Conservation (phyloP, 805 yeast genomes). For the Clavispora phyllophila region DNA sequence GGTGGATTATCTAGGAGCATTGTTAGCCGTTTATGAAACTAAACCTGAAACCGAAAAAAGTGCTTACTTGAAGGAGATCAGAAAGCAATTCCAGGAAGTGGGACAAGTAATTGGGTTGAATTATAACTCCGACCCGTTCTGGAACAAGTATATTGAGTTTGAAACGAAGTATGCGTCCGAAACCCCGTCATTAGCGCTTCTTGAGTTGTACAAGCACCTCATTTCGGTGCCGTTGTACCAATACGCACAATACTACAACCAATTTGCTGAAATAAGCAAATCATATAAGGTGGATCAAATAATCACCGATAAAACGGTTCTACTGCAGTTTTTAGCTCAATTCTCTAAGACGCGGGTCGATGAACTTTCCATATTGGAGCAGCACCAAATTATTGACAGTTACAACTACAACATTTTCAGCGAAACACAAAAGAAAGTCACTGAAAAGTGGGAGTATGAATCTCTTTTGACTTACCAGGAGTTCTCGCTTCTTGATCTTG, state of each 20-base stretch:
- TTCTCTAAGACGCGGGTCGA: constrained; percentile 18
- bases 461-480: constrained; percentile 51
- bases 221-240: constrained; percentile 73
- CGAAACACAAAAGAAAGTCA: constrained; percentile 48
- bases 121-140: constrained; percentile 71
- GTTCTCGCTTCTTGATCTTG: constrained; percentile 41
- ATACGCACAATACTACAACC: constrained; percentile 69
- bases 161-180: constrained; percentile 11
- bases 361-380: constrained; percentile 32
- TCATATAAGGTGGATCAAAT: constrained; percentile 26
- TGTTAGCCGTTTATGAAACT: constrained; percentile 15
- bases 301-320: constrained; percentile 15
- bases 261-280: constrained; percentile 36
- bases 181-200: constrained; percentile 29
- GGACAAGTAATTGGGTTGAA: constrained; percentile 55
- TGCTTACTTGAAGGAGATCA: constrained; percentile 12
- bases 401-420: constrained; percentile 40
- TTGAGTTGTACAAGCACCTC: constrained; percentile 41
- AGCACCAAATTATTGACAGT: constrained; percentile 38
- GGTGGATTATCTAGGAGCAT: constrained; percentile 58
- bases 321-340: constrained; percentile 18
- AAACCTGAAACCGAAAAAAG: not conserved
- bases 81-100: constrained; percentile 46
- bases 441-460: constrained; percentile 69
- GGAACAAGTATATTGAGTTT: constrained; percentile 75